Base-by-base conservation (phyloP, 23 red algal genomes). In the Chondrus crispus region DNA sequence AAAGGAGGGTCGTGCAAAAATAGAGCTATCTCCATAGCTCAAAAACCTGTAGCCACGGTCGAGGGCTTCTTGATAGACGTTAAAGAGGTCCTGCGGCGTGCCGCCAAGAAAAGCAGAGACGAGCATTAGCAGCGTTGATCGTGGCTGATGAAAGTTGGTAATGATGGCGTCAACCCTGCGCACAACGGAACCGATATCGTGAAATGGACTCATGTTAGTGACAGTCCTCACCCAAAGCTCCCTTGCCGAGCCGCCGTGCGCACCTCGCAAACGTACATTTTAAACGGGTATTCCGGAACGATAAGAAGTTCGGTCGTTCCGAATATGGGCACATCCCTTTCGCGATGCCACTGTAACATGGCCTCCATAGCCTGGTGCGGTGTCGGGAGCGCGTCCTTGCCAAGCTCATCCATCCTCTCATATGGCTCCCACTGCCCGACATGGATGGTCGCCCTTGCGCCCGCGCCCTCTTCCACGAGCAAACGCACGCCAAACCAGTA, bases 121-220 rank as follows among this genome's bases (percentile, higher is more conserved):
- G 30, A 99, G 93, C 97, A 99, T 85, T 19, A 99, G 79, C 72
- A 99, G 89, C 3, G 97, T 99, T 18, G 94, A 96, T 39, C 93
- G 76, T 43, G 97, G 97, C 83, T 96, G 94, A 49, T 99, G 97
- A 89, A 99, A 96, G 88, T 99, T 99, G 37, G 97, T 99, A 33
- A 99, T 52, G 46, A 99, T 64, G 35, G 84, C 91, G 84, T 95
- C 88, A 40, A 94, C 46, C 51, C 94, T 96, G 75, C 18, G 46
- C 49, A 29, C 40, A 38, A 35, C 19, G 2, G n/a, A 81, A 9
- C 46, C 50, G 3, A 79, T 6, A 14, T 28, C 22, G 84, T 66
- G 35, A 44, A 88, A 46, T n/a, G n/a, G n/a, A n/a, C n/a, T n/a
- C n/a, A n/a, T n/a, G 77, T 74, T 12, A 66, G 60, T 12, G 18